These are phyloP conservation scores for Entelexis sorbosivorans DNA, from an alignment of 1,139 yeast species.

Conservation along the genomic window DNA sequence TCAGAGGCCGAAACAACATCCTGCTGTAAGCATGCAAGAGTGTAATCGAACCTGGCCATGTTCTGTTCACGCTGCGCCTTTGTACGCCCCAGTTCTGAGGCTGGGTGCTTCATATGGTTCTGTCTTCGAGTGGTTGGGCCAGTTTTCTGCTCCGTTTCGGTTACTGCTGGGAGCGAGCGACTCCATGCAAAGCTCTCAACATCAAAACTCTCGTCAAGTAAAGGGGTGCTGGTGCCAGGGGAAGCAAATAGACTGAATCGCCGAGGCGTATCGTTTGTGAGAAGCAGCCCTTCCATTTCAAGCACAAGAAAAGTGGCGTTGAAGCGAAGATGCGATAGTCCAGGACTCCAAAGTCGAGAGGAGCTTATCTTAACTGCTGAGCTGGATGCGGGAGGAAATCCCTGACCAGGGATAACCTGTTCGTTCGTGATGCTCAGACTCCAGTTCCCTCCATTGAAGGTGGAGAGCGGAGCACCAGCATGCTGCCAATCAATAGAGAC, in stretches of 20 bases:
- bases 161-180: not conserved
- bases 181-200: not conserved
- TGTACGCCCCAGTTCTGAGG: conserved; percentile 4
- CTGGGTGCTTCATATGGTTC: conserved; percentile 4
- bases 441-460: conserved; percentile 13
- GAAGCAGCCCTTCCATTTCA: conserved; percentile 6
- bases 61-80: conserved; percentile 10
- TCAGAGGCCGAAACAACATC: conserved; percentile 14
- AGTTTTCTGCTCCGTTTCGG: too few species aligned
- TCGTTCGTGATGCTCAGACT: not conserved
- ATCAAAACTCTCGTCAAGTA: not conserved
- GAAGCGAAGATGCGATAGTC: not conserved
- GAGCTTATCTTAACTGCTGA: not conserved
- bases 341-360: conserved; percentile 15
- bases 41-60: conserved; percentile 18
- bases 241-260: conserved; percentile 9
- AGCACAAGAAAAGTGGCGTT: conserved; percentile 12
- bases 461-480: not conserved
- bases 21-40: conserved; percentile 18
- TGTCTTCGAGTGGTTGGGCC: too few species aligned
- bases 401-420: conserved; percentile 8
- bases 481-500: conserved; percentile 1
- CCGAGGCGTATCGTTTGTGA: not conserved
- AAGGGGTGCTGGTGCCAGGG: not conserved
- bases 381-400: conserved; percentile 4